Conservation (phyloP, 2,329 filamentous ascomycete genomes). For the Epichloe typhina region DNA sequence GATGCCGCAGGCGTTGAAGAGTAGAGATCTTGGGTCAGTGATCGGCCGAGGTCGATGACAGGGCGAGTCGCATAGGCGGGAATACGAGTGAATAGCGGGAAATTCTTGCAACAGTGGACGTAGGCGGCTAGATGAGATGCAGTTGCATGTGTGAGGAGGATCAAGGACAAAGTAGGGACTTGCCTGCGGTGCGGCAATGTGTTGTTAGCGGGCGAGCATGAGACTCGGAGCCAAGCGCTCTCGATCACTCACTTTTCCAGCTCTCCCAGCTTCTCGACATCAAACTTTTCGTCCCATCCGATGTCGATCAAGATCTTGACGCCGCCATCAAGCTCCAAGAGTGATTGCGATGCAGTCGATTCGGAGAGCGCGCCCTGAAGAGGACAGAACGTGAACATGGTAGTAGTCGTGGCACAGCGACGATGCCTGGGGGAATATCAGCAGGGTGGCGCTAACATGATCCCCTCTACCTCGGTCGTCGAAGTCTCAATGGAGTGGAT, state of each 20-base stretch:
- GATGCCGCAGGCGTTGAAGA: constrained; percentile 77
- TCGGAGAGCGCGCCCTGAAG: constrained; percentile 82
- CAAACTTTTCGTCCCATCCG: constrained; percentile 90
- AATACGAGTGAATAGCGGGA: constrained; percentile 81
- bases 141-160: constrained; percentile 90
- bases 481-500: not conserved
- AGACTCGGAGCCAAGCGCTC: not conserved
- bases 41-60: constrained; percentile 84
- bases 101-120: constrained; percentile 93
- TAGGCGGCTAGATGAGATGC: constrained; percentile 84
- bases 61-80: constrained; percentile 90
- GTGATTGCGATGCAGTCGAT: constrained; percentile 81
- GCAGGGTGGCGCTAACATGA: constrained; percentile 1
- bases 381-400: constrained; percentile 93
- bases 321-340: constrained; percentile 90
- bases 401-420: constrained; percentile 15
- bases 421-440: not conserved
- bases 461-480: not conserved
- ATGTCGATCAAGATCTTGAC: constrained; percentile 92
- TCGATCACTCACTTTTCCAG: constrained; percentile 64
- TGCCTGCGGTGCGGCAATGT: constrained; percentile 41
- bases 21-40: constrained; percentile 84
- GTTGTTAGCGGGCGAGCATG: constrained; percentile 10
- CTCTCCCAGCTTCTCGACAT: constrained; percentile 67
- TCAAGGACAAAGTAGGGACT: constrained; percentile 79